Conservation (phyloP, 345 rosid genomes). For the Noccaea caerulescens region DNA sequence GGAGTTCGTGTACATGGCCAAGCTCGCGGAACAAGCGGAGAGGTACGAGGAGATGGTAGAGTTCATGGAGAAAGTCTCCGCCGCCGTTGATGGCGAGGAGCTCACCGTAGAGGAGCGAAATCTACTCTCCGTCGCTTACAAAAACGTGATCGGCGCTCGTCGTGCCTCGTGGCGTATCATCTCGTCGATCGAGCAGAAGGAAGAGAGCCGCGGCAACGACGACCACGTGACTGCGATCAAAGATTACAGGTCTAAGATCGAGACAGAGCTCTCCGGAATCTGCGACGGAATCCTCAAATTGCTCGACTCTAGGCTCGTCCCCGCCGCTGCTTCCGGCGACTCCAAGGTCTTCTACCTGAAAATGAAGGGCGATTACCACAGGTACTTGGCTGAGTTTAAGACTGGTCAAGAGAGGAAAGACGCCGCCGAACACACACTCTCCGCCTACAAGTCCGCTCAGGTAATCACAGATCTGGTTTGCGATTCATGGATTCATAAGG, state of each 20-base stretch:
- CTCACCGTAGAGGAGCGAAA: constrained; percentile 88
- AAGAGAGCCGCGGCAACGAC: constrained; percentile 96
- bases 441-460: constrained; percentile 97
- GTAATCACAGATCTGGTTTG: constrained; percentile 51
- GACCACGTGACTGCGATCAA: constrained; percentile 82
- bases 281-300: constrained; percentile 89
- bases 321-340: constrained; percentile 72
- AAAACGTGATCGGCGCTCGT: constrained; percentile 94
- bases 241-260: constrained; percentile 85
- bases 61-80: constrained; percentile 89
- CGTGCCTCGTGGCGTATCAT: constrained; percentile 97
- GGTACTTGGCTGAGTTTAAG: constrained; percentile 94
- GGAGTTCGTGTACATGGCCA: constrained; percentile 92
- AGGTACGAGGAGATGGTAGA: constrained; percentile 98
- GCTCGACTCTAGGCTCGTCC: constrained; percentile 75
- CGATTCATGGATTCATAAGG: neutral
- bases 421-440: constrained; percentile 86
- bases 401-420: constrained; percentile 89
- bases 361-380: constrained; percentile 95
- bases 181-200: constrained; percentile 95
- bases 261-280: constrained; percentile 81
- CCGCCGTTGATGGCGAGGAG: constrained; percentile 66
- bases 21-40: constrained; percentile 99
- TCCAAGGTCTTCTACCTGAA: constrained; percentile 91
- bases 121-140: constrained; percentile 96